Conservation (phyloP, 768 basidiomycete species). For the Gymnopilus junonius region DNA sequence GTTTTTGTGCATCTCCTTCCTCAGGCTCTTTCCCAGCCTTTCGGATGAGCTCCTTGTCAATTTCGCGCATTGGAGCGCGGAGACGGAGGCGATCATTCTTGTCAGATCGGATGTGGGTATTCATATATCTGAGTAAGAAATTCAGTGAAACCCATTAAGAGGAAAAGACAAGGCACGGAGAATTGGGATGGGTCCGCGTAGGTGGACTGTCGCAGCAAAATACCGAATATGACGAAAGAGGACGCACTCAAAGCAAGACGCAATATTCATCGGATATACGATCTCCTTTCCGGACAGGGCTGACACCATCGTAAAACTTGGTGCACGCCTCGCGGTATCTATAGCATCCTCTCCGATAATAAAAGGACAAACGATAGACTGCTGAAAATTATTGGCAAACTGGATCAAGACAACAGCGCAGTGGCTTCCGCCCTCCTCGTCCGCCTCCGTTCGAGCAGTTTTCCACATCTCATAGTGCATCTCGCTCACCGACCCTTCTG, state of each 20-base stretch:
- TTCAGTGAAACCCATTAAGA: neutral
- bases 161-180: neutral
- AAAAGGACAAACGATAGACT: slow-evolving; percentile 19
- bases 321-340: slow-evolving; percentile 10
- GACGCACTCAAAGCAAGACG: slow-evolving; percentile 10
- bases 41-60: slow-evolving; percentile 22
- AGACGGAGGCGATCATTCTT: slow-evolving; percentile 15
- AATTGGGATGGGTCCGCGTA: neutral
- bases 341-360: slow-evolving; percentile 18
- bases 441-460: slow-evolving; percentile 6
- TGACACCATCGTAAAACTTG: slow-evolving; percentile 17
- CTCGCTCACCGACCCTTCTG: neutral
- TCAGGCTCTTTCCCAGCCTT: slow-evolving; percentile 13
- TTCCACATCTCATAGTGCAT: slow-evolving; percentile 16
- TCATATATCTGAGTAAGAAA: slow-evolving; percentile 17
- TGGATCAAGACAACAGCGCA: slow-evolving; percentile 19
- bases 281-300: slow-evolving; percentile 19
- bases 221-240: neutral
- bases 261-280: slow-evolving; percentile 15
- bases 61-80: slow-evolving; percentile 16
- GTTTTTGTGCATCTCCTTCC: too few species aligned
- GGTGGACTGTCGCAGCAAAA: neutral
- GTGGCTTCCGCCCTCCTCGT: slow-evolving; percentile 16
- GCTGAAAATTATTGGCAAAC: slow-evolving; percentile 21
- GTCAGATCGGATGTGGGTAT: slow-evolving; percentile 24